A percentile compares a stretch with the other conserved stretches of the same genome.
Conservation (phyloP, 352 stramenopile species). For the Phytopythium cucurbitacearum region DNA sequence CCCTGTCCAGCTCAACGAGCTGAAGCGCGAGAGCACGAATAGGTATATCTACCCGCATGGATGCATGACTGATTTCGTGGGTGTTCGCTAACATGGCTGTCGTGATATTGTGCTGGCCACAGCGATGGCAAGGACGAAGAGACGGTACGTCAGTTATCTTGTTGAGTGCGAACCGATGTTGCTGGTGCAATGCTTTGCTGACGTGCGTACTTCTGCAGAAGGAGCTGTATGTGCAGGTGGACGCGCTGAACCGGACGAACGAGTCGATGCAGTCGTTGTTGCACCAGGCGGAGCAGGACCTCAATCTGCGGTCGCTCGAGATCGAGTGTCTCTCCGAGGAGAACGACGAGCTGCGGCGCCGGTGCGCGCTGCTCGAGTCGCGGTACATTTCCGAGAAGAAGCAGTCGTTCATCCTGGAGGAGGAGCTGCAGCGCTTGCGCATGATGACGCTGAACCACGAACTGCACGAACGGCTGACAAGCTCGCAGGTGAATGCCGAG, state of each 20-base stretch:
- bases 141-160: conserved; percentile 25
- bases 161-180: neutral
- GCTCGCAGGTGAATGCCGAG: neutral
- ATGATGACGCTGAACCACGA: conserved; percentile 42
- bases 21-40: conserved; percentile 47
- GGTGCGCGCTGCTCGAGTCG: conserved; percentile 50
- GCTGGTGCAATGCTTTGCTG: conserved; percentile 2
- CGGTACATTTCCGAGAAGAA: conserved; percentile 73
- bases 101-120: conserved; percentile 2
- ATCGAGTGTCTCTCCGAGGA: conserved; percentile 74
- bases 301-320: conserved; percentile 55
- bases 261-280: conserved; percentile 64
- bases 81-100: neutral
- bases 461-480: conserved; percentile 24
- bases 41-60: conserved; percentile 21
- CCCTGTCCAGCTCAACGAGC: conserved; percentile 57
- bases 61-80: neutral
- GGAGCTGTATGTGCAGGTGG: conserved; percentile 55
- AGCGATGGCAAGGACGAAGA: conserved; percentile 48
- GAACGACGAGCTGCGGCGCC: conserved; percentile 69
- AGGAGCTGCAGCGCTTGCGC: conserved; percentile 56
- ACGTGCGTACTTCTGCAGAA: conserved; percentile 21
- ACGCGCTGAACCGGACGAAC: conserved; percentile 51
- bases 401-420: conserved; percentile 49
- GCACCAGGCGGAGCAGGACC: conserved; percentile 54